These are phyloP conservation scores for Sphaceloma murrayae DNA, from an alignment of 2,329 filamentous ascomycete species.

Conservation along the genomic window DNA sequence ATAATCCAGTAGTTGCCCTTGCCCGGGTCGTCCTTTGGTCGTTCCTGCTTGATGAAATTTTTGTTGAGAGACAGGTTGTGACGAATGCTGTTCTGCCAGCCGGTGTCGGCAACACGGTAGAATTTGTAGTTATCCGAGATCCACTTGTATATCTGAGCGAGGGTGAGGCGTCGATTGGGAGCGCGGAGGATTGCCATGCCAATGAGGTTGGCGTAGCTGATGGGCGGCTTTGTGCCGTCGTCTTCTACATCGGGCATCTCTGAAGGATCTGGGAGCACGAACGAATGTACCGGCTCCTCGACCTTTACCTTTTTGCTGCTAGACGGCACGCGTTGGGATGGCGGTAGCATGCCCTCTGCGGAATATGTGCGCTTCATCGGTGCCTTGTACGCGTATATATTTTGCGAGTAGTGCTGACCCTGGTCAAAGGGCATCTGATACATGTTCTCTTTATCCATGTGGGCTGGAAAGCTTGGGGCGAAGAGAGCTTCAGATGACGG, in stretches of 20 bases:
- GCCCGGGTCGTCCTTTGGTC: constrained; percentile 92
- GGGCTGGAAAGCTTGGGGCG: constrained; percentile 37
- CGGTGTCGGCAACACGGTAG: constrained; percentile 73
- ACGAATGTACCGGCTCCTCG: constrained; percentile 40
- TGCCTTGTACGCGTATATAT: constrained; percentile 33
- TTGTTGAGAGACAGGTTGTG: constrained; percentile 97
- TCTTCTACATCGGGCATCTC: constrained; percentile 77
- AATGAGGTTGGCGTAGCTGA: constrained; percentile 91
- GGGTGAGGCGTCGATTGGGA: constrained; percentile 69
- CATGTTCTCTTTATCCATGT: constrained; percentile 43
- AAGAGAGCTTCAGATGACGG: constrained; percentile 48
- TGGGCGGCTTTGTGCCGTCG: constrained; percentile 77
- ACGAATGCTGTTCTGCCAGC: constrained; percentile 98
- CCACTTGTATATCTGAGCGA: constrained; percentile 98
- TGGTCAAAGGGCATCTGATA: constrained; percentile 32
- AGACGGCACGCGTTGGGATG: constrained; percentile 25
- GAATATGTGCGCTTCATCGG: constrained; percentile 45
- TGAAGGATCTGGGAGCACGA: constrained; percentile 56
- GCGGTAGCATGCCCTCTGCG: constrained; percentile 11
- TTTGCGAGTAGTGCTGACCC: constrained; percentile 26
- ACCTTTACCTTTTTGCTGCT: constrained; percentile 56
- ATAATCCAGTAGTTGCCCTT: constrained; percentile 98
- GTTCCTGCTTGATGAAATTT: constrained; percentile 88
- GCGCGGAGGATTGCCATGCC: constrained; percentile 93
- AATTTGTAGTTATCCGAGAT: constrained; percentile 91